Base-by-base conservation (phyloP, 1,139 yeast species). In the Lodderomyces pseudojiufengensis region DNA sequence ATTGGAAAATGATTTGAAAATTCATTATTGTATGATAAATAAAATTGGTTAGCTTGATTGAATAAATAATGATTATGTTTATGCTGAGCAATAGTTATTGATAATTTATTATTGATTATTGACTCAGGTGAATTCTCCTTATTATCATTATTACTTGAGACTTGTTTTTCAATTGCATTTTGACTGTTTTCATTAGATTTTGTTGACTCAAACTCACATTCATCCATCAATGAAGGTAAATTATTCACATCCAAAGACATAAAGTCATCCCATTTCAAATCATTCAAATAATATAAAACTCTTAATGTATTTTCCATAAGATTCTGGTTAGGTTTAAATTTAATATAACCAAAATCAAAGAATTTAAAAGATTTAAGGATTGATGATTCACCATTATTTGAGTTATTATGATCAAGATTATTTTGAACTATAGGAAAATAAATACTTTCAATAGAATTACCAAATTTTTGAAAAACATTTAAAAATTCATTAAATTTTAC, bases 391-490 rank as follows among this genome's bases (percentile, higher is more conserved):
- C 48, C 16, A 48, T 48, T 13, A 49, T 45, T n/a, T n/a, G n/a
- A n/a, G n/a, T n/a, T 23, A 15, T 16, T 15, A 43, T 47, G 5
- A 10, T 36, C 40, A 12, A 43, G 33, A 43, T 47, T 5, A 12
- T 36, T 39, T 13, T 43, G 33, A n/a, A 12, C 10, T 11, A 62
- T 42, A 9, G 80, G 80, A 45, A 75, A 58, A 43, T 67, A 73
- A 12, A 70, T 59, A 3, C 65, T 54, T n/a, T 70, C 72, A 27
- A 76, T 61, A 4, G 46, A 13, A 34, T 41, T 52, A 10, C 72
- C 69, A 45, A 65, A 73, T 16, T 55, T 44, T 33, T 50, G 43
- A 43, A 76, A 67, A 34, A 66, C 54, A 9, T 52, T 41, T 7
- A 61, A 33, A 29, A 73, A 52, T 13, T 46, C 43, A 10, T 50